phyloP scores from a whole-genome alignment of 2,329 filamentous ascomycete genomes.

The Talaromyces albobiverticillius region DNA sequence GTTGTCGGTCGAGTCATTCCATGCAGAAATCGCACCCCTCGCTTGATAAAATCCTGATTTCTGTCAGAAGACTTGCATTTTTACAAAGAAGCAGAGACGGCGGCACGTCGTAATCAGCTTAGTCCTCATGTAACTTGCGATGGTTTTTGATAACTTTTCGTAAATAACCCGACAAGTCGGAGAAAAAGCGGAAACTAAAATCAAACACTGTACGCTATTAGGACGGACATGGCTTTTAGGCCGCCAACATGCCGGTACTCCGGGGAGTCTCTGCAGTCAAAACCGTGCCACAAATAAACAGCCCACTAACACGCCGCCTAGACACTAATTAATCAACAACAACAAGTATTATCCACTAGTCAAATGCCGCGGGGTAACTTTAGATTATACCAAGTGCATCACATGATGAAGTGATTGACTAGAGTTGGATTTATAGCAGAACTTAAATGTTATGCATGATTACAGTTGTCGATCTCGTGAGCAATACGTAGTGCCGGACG shows the following conservation, averaged over 20 bases:
- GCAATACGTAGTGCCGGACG: not conserved
- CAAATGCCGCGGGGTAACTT: not conserved
- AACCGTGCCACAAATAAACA: not conserved
- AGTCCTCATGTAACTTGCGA: too few relatives aligned
- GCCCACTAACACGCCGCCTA: not conserved
- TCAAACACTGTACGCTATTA: too few relatives aligned
- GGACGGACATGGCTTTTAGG: too few relatives aligned
- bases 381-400: not conserved
- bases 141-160: too few relatives aligned
- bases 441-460: not conserved
- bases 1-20: too few relatives aligned
- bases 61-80: too few relatives aligned
- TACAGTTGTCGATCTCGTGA: not conserved
- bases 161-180: too few relatives aligned
- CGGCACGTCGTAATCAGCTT: too few relatives aligned
- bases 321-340: not conserved
- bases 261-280: not conserved
- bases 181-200: too few relatives aligned
- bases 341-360: not conserved
- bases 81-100: too few relatives aligned
- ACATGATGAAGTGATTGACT: not conserved
- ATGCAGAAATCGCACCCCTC: too few relatives aligned
- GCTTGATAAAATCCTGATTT: too few relatives aligned
- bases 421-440: not conserved
- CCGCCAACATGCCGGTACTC: not conserved